Conservation (phyloP, 345 rosid species). For the Arabidopsis suecica region DNA sequence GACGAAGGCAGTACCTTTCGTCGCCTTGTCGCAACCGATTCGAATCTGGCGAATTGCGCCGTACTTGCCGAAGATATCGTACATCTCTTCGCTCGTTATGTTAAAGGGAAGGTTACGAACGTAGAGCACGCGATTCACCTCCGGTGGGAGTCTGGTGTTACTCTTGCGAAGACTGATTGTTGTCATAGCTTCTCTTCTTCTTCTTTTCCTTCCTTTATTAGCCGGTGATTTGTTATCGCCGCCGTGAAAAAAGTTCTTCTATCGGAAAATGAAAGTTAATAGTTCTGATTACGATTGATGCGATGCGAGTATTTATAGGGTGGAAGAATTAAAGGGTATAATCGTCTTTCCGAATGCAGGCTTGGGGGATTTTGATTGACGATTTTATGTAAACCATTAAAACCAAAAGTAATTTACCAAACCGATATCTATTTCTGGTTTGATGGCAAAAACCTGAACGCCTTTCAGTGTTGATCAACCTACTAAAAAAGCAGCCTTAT, state of each 20-base stretch:
- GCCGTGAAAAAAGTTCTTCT: not conserved
- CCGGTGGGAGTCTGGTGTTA: slow-evolving; percentile 93
- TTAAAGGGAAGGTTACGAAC: slow-evolving; percentile 98
- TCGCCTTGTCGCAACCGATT: slow-evolving; percentile 85
- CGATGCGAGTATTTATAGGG: no score
- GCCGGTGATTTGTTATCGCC: slow-evolving; percentile 29
- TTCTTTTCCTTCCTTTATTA: slow-evolving; percentile 3
- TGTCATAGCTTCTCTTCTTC: slow-evolving; percentile 53
- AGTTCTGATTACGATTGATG: not conserved
- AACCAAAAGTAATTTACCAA: not conserved
- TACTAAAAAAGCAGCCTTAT: no score
- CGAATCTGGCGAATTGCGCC: slow-evolving; percentile 98
- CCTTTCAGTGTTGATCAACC: no score
- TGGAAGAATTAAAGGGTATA: slow-evolving; percentile 1
- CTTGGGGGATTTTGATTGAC: not conserved
- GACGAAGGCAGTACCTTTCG: slow-evolving; percentile 93
- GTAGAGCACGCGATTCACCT: slow-evolving; percentile 91
- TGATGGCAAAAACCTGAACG: no score
- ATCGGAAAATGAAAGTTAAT: not conserved
- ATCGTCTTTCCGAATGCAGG: not conserved
- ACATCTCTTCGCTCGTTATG: slow-evolving; percentile 99
- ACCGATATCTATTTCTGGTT: slow-evolving; percentile 13
- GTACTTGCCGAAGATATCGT: slow-evolving; percentile 97
- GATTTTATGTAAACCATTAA: not conserved
- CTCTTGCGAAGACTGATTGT: slow-evolving; percentile 78